Evolutionary conservation across 2,329 filamentous ascomycete species (phyloP).

Genomic region (Metarhizium anisopliae): DNA sequence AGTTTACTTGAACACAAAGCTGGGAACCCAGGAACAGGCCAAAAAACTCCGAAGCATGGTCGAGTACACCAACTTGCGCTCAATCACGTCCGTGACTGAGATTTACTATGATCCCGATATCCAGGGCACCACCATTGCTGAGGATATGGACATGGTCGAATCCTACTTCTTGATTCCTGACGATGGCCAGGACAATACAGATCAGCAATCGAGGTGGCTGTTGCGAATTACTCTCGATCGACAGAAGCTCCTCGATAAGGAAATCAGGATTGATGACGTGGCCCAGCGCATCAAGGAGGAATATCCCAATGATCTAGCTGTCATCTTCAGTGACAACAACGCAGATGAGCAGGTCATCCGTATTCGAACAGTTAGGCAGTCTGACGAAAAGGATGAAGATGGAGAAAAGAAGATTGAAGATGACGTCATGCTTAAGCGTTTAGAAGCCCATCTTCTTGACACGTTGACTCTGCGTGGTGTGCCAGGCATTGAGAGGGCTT

Average conservation of each 20-base stretch:
- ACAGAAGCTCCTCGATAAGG: conserved; percentile 92
- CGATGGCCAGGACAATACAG: conserved; percentile 51
- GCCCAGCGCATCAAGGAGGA: conserved; percentile 82
- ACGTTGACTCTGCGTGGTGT: conserved; percentile 88
- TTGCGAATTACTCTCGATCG: conserved; percentile 88
- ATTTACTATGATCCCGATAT: conserved; percentile 97
- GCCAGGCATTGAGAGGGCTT: conserved; percentile 78
- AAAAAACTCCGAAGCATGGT: conserved; percentile 82
- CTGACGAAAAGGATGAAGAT: conserved; percentile 66
- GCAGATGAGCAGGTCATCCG: conserved; percentile 92
- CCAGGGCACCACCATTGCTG: conserved; percentile 72
- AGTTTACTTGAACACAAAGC: conserved; percentile 64
- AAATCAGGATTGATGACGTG: conserved; percentile 83
- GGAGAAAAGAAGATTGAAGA: conserved; percentile 58
- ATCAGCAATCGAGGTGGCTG: conserved; percentile 87
- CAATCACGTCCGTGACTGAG: conserved; percentile 84
- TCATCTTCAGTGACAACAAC: conserved; percentile 98
- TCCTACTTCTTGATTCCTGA: conserved; percentile 94
- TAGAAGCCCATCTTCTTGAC: conserved; percentile 86
- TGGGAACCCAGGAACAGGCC: conserved; percentile 66
- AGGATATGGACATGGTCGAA: conserved; percentile 88
- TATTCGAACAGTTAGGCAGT: conserved; percentile 67
- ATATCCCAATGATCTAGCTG: conserved; percentile 74
- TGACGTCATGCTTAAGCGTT: conserved; percentile 84
- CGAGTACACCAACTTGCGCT: conserved; percentile 88